Base-by-base conservation (phyloP, 345 rosid genomes). In the Brassica juncea region DNA sequence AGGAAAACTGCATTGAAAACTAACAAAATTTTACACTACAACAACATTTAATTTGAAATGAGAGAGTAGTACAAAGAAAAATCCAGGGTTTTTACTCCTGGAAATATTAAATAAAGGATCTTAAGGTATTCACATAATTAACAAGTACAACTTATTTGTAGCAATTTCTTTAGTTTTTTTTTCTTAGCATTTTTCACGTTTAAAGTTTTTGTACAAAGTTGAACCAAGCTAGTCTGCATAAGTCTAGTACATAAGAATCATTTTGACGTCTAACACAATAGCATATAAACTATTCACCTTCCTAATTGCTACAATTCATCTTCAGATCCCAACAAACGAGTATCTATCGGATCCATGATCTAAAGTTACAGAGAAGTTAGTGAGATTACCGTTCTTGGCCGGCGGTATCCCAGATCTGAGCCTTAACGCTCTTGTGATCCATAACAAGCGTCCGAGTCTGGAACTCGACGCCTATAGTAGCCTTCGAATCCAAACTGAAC, bases 321-420 rank as follows among this genome's bases (percentile, higher is more conserved):
- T 55, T 66, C 12, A 71, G 47, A 34, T 32, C 2, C 60, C 25
- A 66, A 9, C 10, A 60, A 39, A 64, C 8, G 21, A 79, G 30
- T 10, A 71, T 35, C 65, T 7, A 44, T 44, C 54, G 54, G 54
- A 44, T 44, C 54, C 54, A 44, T 44, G 54, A 44, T n/a, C n/a
- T n/a, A n/a, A 68, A 68, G 47, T 68, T 42, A 2, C 47, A 19
- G 49, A 28, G 60, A 72, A 21, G 3, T 72, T 2, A 19, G 57
- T 6, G 23, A 60, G 44, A 49, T 34, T 77, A 90, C 94, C 94
- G 85, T 84, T 94, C 98, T 82, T 94, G 98, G 9, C 98, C 98
- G 77, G 98, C 98, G 75, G 98, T 94, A 80, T 94, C 98, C 98
- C 98, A 94, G 97, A 94, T 92, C 94, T 94, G 98, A 64, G 97